Conservation (phyloP, 2,329 filamentous ascomycete genomes). For the Colletotrichum scovillei region DNA sequence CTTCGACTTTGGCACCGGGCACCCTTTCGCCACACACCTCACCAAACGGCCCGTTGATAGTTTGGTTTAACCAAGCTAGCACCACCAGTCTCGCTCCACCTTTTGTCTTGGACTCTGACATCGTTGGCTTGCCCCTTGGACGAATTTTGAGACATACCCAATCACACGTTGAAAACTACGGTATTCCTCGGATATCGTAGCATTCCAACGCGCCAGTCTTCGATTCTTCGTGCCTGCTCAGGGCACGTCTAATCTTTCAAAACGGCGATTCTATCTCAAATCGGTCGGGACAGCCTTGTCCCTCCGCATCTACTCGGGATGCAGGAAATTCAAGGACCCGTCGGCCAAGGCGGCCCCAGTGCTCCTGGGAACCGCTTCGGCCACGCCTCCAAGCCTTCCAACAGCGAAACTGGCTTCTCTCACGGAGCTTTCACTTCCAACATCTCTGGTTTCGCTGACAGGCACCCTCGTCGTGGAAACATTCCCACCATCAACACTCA, state of each 20-base stretch:
- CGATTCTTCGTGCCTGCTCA: constrained; percentile 57
- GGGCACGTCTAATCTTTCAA: constrained; percentile 73
- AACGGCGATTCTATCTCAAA: constrained; percentile 85
- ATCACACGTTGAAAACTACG: constrained; percentile 13
- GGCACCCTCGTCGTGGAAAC: constrained; percentile 85
- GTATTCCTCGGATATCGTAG: constrained; percentile 18
- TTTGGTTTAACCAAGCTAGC: constrained; percentile 5
- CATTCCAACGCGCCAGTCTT: constrained; percentile 39
- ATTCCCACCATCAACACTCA: constrained; percentile 92
- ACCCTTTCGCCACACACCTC: constrained; percentile 9
- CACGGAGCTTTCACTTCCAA: constrained; percentile 93
- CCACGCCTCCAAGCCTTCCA: constrained; percentile 83
- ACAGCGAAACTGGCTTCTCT: constrained; percentile 89
- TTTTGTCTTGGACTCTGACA: constrained; percentile 10
- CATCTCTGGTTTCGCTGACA: constrained; percentile 84
- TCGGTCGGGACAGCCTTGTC: constrained; percentile 85
- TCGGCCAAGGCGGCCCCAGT: constrained; percentile 68
- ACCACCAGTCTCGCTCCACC: constrained; percentile 8
- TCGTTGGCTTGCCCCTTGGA: constrained; percentile 16
- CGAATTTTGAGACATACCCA: constrained; percentile 22
- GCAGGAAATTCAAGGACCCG: constrained; percentile 83
- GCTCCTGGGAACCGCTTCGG: constrained; percentile 72
- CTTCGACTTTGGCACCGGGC: constrained; percentile 1
- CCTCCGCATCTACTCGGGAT: constrained; percentile 89
- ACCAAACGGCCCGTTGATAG: constrained; percentile 16